Conservation (phyloP, 805 yeast species). For the Candida pseudofarinosa region DNA sequence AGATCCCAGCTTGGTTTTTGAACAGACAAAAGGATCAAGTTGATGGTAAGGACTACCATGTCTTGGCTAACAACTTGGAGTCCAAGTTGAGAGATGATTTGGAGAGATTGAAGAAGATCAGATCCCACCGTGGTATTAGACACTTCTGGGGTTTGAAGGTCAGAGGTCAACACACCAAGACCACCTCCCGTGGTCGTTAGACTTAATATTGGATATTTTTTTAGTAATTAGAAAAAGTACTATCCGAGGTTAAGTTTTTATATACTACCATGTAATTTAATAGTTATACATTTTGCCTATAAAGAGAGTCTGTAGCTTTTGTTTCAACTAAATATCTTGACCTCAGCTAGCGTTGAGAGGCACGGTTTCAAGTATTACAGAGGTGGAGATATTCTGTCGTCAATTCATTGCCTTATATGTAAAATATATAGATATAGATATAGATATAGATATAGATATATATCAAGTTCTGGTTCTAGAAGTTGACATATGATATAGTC, state of each 20-base stretch:
- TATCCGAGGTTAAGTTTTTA: constrained; percentile 7
- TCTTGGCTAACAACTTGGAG: constrained; percentile 98
- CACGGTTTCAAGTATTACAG: no score
- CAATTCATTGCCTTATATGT: constrained; percentile 3
- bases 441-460: no score
- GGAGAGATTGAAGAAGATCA: constrained; percentile 99
- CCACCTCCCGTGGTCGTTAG: constrained; percentile 91
- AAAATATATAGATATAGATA: no score
- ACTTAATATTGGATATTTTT: constrained; percentile 14
- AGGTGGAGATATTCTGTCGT: no score
- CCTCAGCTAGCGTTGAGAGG: no score
- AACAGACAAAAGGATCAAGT: constrained; percentile 98
- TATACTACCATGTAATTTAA: constrained; percentile 18
- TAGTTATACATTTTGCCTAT: constrained; percentile 8
- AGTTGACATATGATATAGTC: no score
- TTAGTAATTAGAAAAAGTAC: constrained; percentile 4
- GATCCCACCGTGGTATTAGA: constrained; percentile 99
- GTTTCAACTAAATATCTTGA: no score
- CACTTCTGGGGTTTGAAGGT: constrained; percentile 99
- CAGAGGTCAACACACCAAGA: constrained; percentile 99
- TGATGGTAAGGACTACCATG: constrained; percentile 99
- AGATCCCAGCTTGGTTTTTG: constrained; percentile 99
- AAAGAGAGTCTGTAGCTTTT: no score
- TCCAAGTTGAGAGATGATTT: constrained; percentile 99
- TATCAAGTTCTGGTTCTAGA: no score